Evolutionary conservation across 2,329 filamentous ascomycete genomes (phyloP).

Genomic region (Berkeleyomyces basicola): DNA sequence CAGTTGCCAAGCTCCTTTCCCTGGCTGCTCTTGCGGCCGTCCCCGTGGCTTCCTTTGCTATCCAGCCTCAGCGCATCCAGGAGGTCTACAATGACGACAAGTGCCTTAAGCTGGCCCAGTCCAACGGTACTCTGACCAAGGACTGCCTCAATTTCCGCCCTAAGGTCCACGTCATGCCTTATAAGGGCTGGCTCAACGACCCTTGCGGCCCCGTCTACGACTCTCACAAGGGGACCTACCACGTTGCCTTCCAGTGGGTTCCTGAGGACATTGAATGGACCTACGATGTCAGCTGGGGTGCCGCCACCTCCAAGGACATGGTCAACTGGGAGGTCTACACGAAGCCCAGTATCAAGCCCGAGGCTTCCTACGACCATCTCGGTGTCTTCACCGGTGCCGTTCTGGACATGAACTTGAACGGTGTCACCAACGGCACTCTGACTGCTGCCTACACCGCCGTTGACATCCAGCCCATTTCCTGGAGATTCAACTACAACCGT

Average conservation of each 20-base stretch:
- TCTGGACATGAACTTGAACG: conserved; percentile 27
- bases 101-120: conserved; percentile 8
- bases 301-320: conserved; percentile 25
- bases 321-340: conserved; percentile 19
- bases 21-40: conserved; percentile 4
- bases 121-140: conserved; percentile 6
- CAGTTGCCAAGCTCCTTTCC: conserved; percentile 1
- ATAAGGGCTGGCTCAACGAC: conserved; percentile 26
- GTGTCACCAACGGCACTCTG: conserved; percentile 19
- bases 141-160: conserved; percentile 17
- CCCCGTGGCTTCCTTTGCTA: not conserved
- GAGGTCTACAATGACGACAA: not conserved
- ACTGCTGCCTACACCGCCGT: conserved; percentile 30
- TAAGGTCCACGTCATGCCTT: conserved; percentile 25
- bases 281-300: conserved; percentile 19
- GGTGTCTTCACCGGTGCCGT: conserved; percentile 30
- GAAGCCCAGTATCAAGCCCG: conserved; percentile 12
- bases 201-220: conserved; percentile 30
- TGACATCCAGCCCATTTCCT: conserved; percentile 28
- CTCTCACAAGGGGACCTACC: conserved; percentile 26
- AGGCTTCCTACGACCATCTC: conserved; percentile 26
- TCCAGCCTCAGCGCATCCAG: not conserved
- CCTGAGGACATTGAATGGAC: conserved; percentile 17
- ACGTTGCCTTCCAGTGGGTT: conserved; percentile 26
- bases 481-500: conserved; percentile 28